These are phyloP conservation scores for Trichophyton rubrum DNA, from an alignment of 2,329 filamentous ascomycete genomes.

Conservation along the genomic window DNA sequence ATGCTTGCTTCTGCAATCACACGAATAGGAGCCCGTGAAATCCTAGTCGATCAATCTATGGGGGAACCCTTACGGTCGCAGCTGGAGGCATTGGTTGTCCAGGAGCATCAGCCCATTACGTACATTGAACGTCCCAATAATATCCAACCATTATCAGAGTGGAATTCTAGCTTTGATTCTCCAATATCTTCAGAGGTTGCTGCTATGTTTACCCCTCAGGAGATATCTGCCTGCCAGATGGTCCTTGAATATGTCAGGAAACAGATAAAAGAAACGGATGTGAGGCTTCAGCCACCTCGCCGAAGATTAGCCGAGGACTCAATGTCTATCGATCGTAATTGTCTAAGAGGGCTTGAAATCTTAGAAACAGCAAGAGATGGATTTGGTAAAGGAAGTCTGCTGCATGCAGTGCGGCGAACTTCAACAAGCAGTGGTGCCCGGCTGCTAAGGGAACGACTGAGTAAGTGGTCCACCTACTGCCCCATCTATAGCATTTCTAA, in stretches of 20 bases:
- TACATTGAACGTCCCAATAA: constrained; percentile 45
- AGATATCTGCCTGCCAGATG: constrained; percentile 64
- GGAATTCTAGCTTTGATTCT: constrained; percentile 66
- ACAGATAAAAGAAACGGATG: constrained; percentile 61
- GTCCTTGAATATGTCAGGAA: constrained; percentile 76
- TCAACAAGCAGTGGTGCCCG: constrained; percentile 85
- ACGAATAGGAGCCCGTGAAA: constrained; percentile 70
- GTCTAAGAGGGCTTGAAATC: constrained; percentile 77
- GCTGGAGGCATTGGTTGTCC: constrained; percentile 55
- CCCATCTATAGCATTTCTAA: background rate
- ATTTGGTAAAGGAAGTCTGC: constrained; percentile 63
- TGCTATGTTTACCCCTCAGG: constrained; percentile 50
- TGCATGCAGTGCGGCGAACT: constrained; percentile 81
- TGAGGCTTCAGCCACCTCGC: constrained; percentile 72
- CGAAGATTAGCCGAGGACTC: constrained; percentile 61
- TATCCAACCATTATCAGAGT: constrained; percentile 46
- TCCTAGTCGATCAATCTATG: constrained; percentile 59
- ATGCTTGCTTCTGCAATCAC: constrained; percentile 70
- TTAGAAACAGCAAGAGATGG: constrained; percentile 74
- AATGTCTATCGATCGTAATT: constrained; percentile 88
- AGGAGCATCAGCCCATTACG: constrained; percentile 64
- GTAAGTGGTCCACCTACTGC: constrained; percentile 26
- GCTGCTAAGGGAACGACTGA: constrained; percentile 71
- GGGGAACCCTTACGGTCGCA: constrained; percentile 47
- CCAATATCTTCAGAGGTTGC: constrained; percentile 46